A percentile compares a stretch with the other conserved stretches of the same genome.
Conservation (phyloP, 352 stramenopile genomes). For the Globisporangium echinulatum region DNA sequence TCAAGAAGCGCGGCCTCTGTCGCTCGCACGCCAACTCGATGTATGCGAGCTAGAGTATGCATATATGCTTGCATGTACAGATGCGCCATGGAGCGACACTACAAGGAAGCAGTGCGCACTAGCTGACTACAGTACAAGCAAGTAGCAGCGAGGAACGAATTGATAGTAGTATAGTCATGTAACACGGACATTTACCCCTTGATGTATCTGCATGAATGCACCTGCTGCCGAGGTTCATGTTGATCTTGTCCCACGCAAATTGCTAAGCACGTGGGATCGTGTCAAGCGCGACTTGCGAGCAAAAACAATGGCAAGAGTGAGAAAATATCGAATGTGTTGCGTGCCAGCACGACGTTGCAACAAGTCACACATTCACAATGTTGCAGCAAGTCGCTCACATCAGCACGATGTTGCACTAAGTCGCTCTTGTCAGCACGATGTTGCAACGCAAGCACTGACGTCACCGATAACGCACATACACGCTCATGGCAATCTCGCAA, state of each 20-base stretch:
- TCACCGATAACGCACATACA: neutral
- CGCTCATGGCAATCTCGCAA: neutral
- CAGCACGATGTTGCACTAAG: too few species aligned
- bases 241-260: neutral
- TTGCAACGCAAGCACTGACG: neutral
- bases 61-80: neutral
- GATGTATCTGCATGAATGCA: neutral
- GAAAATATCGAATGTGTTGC: too few species aligned
- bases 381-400: too few species aligned
- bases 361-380: too few species aligned
- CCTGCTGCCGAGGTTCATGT: neutral
- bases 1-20: conserved; percentile 82
- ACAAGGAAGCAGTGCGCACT: too few species aligned
- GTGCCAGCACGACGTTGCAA: too few species aligned
- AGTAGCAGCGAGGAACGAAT: neutral
- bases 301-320: too few species aligned
- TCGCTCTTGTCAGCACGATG: too few species aligned
- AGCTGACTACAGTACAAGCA: neutral
- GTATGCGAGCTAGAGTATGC: conserved; percentile 10
- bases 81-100: too few species aligned
- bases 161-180: neutral
- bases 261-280: too few species aligned
- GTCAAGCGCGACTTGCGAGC: too few species aligned
- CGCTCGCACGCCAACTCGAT: conserved; percentile 71
- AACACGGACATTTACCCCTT: neutral